Base-by-base conservation (phyloP, 495 filamentous ascomycete genomes). In the Chaetomidium leptoderma region DNA sequence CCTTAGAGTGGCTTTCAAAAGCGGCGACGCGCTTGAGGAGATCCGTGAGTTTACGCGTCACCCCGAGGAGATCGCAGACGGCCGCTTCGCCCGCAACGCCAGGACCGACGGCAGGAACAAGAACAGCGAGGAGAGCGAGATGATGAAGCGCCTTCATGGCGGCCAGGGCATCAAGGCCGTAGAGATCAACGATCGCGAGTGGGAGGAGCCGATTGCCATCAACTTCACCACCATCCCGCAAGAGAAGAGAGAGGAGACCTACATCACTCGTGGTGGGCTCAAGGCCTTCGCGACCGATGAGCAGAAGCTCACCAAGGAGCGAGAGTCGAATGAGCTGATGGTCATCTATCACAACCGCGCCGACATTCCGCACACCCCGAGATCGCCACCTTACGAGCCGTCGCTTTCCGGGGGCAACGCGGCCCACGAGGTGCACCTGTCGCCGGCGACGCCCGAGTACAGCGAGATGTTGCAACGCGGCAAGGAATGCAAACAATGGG, bases 291-390 rank as follows among this genome's bases (percentile, higher is more conserved):
- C 73, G 0, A 91, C 86, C 9, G 74, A 81, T 0, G 85, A 95
- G 66, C 85, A 85, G 55, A 76, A 79, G 37, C 75, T 77, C 5
- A 90, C 90, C 66, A 78, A 86, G 29, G 78, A 85, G 49, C 83
- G 88, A 9, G 92, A 95, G 70, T 74, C 77, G 21, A 84, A 77
- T n/a, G 91, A 88, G 24, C 80, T 96, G 32, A 90, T 95, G 84
- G 88, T 86, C 6, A 82, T 91, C 58, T 93, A 96, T 64, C 81
- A 86, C 2, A 83, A 84, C 51, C 70, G 74, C 33, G 80, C 80
- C 7, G 91, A 95, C 63, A 86, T 95, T 58, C 92, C 92, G 5
- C 74, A 83, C 1, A 83, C 86, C 0, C 87, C 92, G 2, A 83
- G 85, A 54, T 92, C 95, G 51, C 90, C 91, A 4, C 69, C 77